Base-by-base conservation (phyloP, 2,329 filamentous ascomycete species). In the Botrytis medusae region DNA sequence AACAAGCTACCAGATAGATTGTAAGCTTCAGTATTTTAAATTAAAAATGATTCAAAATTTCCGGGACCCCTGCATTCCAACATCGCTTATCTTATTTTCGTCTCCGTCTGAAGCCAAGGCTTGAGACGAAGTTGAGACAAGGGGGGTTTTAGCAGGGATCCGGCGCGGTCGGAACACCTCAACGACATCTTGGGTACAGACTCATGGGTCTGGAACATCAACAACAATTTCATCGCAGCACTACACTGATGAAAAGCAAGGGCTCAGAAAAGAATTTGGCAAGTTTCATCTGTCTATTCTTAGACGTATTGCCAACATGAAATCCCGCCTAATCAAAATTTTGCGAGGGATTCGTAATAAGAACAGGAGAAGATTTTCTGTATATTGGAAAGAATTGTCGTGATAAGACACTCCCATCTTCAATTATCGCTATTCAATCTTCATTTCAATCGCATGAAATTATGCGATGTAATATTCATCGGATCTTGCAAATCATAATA, bases 71-170 rank as follows among this genome's bases (percentile, higher is more conserved):
- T 29, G 51, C 44, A 65, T 65, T 16, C 32, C 40, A 29, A 65
- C 20, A 32, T 72, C 70, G 61, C 70, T 46, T 72, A 59, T 67
- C 69, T 71, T 54, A n/a, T 29, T 44, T 54, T 44, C 8, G 32
- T 48, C 59, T 64, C 32, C 32, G 25, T 46, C 57, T 16, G 44
- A 40, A 48, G 51, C 40, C 25, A 34, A 42, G n/a, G n/a, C 2
- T 72, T 67, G 70, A 72, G 70, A 72, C 70, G 29, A 44, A 22
- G n/a, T 72, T 72, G 70, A 72, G 61, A 72, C 70, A 72, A 67
- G 46, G 61, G 60, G 61, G 44, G 70, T 72, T 72, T 72, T 16
- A 59, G 14, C 46, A 48, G 46, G 48, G 60, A 48, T 32, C 32
- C 46, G 59, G 42, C 46, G 57, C 2, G 51, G 46, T 51, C 22